Evolutionary conservation across 164 flowering plant genomes (phyloP).

Genomic region (Vitis riparia): DNA sequence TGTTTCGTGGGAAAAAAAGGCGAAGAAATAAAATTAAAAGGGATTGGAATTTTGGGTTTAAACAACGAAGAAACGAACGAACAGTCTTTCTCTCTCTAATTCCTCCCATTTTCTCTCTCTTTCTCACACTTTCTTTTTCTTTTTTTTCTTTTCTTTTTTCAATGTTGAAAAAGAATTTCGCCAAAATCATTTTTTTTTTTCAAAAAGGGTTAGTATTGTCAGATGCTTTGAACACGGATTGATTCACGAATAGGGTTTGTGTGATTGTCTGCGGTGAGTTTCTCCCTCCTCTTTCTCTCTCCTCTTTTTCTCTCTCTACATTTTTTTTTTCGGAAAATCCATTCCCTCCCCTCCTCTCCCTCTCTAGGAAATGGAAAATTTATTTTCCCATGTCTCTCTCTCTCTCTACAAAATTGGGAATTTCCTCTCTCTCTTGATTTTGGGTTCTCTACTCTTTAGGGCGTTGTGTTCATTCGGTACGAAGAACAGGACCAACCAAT

Average conservation of each 20-base stretch:
- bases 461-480: too few species aligned
- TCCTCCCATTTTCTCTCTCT: conserved; percentile 3
- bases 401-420: too few species aligned
- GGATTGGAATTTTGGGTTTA: conserved; percentile 9
- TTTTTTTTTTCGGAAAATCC: background rate
- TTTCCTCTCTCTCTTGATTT: too few species aligned
- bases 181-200: background rate
- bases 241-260: conserved; percentile 14
- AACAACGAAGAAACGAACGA: conserved; percentile 27
- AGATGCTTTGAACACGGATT: conserved; percentile 18
- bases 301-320: conserved; percentile 1
- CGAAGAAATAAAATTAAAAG: background rate
- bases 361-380: too few species aligned
- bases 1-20: background rate
- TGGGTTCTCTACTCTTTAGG: too few species aligned
- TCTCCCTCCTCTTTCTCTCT: conserved; percentile 3
- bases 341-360: too few species aligned
- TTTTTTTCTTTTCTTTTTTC: conserved; percentile 1
- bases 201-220: conserved; percentile 1
- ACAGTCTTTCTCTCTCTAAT: conserved; percentile 30
- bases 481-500: too few species aligned
- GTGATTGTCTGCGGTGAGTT: conserved; percentile 7
- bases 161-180: background rate
- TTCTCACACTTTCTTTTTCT: conserved; percentile 10
- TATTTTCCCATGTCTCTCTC: too few species aligned